Conservation (phyloP, 192 early-diverging fungal species). For the Jimgerdemannia lactiflua region DNA sequence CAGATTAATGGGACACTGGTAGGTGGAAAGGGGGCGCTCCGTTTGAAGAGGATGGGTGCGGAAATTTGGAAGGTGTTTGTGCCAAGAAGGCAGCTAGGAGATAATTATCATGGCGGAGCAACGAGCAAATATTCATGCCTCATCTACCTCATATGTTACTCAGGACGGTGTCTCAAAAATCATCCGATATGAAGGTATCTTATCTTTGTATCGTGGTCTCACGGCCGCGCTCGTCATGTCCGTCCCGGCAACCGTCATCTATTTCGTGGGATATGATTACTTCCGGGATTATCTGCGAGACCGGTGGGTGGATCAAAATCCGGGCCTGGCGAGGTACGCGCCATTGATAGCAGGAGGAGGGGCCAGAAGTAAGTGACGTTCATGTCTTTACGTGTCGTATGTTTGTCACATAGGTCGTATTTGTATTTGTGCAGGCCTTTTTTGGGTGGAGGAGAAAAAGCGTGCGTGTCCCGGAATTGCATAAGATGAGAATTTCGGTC, state of each 20-base stretch:
- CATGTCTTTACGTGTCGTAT: too few relatives aligned
- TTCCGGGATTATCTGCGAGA: conserved; percentile 53
- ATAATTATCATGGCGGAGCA: too few relatives aligned
- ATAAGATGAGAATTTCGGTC: too few relatives aligned
- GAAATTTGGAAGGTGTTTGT: not conserved
- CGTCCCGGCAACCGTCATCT: conserved; percentile 87
- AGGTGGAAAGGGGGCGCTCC: conserved; percentile 8
- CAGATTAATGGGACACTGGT: conserved; percentile 43
- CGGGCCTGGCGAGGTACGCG: not conserved
- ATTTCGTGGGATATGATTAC: conserved; percentile 94
- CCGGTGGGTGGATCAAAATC: not conserved
- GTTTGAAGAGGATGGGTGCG: not conserved
- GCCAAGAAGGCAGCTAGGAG: not conserved
- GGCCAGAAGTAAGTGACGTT: not conserved
- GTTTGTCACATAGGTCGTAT: too few relatives aligned
- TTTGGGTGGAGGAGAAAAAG: too few relatives aligned
- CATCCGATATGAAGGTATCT: conserved; percentile 70
- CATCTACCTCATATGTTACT: not conserved
- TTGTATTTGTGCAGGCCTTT: too few relatives aligned
- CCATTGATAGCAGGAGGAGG: not conserved
- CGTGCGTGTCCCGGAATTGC: too few relatives aligned
- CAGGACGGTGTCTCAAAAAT: conserved; percentile 78
- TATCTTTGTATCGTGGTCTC: conserved; percentile 86
- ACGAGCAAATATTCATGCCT: too few relatives aligned
- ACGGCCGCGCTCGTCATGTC: conserved; percentile 87